phyloP scores from a whole-genome alignment of 345 rosid species.

The Angophora floribunda region DNA sequence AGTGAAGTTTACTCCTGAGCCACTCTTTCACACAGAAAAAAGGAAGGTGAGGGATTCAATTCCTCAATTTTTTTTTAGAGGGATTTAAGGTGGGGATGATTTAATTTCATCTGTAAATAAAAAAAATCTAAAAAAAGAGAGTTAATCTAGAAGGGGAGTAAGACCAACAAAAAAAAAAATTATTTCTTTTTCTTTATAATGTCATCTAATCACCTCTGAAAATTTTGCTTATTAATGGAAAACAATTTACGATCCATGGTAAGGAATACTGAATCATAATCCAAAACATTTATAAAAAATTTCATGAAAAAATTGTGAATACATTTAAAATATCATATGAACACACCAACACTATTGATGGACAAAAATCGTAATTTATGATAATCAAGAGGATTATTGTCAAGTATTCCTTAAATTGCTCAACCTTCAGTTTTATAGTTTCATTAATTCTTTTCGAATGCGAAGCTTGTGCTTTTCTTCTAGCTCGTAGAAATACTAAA shows the following conservation, averaged over 20 bases:
- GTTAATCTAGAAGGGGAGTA: no score
- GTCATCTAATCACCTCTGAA: background rate
- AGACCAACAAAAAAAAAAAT: no score
- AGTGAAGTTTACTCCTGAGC: no score
- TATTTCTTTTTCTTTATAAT: background rate
- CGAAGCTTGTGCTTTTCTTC: background rate
- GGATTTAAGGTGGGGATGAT: no score
- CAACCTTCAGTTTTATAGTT: background rate
- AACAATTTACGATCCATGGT: no score
- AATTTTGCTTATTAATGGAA: background rate
- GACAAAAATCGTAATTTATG: background rate
- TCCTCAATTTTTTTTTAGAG: no score
- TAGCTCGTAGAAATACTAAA: background rate
- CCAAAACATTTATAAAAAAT: background rate
- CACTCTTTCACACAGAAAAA: no score
- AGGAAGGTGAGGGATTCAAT: no score
- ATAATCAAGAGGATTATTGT: background rate
- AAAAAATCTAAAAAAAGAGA: no score
- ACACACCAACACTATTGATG: accelerated
- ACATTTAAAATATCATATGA: background rate
- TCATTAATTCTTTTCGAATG: background rate
- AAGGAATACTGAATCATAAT: background rate
- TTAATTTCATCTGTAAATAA: no score
- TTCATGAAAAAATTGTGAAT: accelerated
- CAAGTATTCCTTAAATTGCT: accelerated